Evolutionary conservation across 768 basidiomycete species (phyloP).

Genomic region (Rhizopogon vinicolor): DNA sequence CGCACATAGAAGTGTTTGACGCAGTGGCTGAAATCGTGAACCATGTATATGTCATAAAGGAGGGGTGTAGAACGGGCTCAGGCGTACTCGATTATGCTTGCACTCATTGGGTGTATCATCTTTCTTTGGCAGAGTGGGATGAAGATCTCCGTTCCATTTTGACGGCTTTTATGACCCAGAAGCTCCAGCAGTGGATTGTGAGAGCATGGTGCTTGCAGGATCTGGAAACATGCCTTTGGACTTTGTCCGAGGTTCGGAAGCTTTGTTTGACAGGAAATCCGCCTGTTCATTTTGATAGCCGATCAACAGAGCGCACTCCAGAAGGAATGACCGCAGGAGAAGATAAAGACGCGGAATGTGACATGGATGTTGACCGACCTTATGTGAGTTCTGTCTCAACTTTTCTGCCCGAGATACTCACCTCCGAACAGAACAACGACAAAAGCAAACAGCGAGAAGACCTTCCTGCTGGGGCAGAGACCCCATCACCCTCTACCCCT

Average conservation of each 20-base stretch:
- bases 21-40: neutral
- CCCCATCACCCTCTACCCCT: too few species aligned
- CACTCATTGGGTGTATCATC: neutral
- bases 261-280: neutral
- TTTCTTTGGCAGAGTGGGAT: neutral
- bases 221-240: neutral
- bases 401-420: too few species aligned
- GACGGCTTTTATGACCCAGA: neutral
- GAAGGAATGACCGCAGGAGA: too few species aligned
- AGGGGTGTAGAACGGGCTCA: accelerated
- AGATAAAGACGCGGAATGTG: too few species aligned
- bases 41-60: neutral
- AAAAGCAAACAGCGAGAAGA: too few species aligned
- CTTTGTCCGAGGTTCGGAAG: neutral
- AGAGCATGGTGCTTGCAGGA: neutral
- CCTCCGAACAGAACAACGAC: too few species aligned
- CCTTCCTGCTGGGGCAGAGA: too few species aligned
- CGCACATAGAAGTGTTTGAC: neutral
- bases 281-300: neutral
- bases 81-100: neutral
- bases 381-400: too few species aligned
- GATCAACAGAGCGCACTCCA: too few species aligned
- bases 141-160: neutral
- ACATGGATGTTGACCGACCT: too few species aligned
- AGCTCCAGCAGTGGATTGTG: neutral